Percentiles rank a stretch among this genome's conserved stretches.
phyloP scores from a whole-genome alignment of 225 moss, liverwort and hornwort genomes.

The Pseudisothecium myosuroides region DNA sequence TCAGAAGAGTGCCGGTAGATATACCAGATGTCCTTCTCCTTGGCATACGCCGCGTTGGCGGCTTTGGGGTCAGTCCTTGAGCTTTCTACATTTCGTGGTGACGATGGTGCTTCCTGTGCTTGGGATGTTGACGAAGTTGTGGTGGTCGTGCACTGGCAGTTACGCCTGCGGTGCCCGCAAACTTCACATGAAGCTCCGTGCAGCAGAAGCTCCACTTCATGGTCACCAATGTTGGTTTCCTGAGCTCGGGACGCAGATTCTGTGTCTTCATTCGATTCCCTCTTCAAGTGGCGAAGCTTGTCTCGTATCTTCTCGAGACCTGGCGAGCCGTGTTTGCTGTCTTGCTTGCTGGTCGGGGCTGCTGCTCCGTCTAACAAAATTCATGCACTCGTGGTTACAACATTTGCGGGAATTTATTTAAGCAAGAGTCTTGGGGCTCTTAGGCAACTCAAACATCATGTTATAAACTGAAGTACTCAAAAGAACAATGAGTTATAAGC shows the following conservation, averaged over 20 bases:
- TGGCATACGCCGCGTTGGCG: neutral
- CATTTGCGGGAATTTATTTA: too few species aligned
- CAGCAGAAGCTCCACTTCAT: neutral
- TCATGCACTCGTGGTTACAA: neutral
- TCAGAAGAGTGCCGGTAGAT: slow-evolving; percentile 29
- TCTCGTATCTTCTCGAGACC: slow-evolving; percentile 25
- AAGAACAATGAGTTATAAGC: neutral
- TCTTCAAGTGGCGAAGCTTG: slow-evolving; percentile 24
- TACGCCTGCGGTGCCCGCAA: neutral
- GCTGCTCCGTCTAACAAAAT: neutral
- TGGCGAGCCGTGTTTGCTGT: neutral
- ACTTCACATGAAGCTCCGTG: neutral
- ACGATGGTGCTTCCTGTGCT: neutral
- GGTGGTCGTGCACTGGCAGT: neutral
- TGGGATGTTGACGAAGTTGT: neutral
- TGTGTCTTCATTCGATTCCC: neutral
- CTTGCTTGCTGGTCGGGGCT: neutral
- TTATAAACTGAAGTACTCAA: neutral
- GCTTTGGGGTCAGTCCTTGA: neutral
- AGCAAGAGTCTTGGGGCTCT: neutral
- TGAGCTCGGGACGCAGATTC: neutral
- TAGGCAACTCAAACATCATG: neutral
- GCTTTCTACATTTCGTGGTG: neutral
- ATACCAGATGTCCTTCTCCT: slow-evolving; percentile 31
- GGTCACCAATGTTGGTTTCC: neutral